A percentile compares a stretch with the other conserved stretches of the same genome.
Evolutionary conservation across 306 rosid species (phyloP).

Genomic region (Cicer cuneatum): DNA sequence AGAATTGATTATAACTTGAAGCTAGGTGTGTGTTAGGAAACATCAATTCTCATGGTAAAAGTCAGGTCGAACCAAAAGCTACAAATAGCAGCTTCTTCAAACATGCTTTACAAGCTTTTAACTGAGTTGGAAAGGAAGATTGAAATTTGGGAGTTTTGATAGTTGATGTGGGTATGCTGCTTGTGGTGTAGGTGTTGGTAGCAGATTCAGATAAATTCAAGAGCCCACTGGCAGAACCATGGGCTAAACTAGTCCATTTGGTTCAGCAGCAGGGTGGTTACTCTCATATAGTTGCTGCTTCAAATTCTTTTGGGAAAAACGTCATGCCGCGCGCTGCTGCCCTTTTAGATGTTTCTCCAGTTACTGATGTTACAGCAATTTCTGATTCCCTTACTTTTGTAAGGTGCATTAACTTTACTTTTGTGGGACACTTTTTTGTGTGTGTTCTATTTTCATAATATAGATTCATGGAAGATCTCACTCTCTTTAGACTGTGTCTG

Average conservation of each 20-base stretch:
- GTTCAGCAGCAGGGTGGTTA: constrained; percentile 75
- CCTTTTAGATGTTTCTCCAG: constrained; percentile 84
- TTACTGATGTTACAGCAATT: constrained; percentile 75
- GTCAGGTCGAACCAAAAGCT: no score
- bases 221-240: constrained; percentile 76
- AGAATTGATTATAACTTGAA: no score
- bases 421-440: background rate
- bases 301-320: constrained; percentile 86
- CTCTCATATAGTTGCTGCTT: constrained; percentile 80
- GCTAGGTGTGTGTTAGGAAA: no score
- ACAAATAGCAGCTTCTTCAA: no score
- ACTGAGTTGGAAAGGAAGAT: constrained; percentile 17
- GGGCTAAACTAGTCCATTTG: constrained; percentile 83
- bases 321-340: constrained; percentile 83
- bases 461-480: constrained; percentile 31
- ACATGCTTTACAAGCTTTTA: no score
- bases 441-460: constrained; percentile 1
- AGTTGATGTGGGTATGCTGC: constrained; percentile 28
- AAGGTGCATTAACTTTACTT: constrained; percentile 54
- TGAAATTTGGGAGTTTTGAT: constrained; percentile 36
- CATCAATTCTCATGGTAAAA: no score
- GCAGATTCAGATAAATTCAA: constrained; percentile 80
- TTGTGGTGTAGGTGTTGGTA: constrained; percentile 73
- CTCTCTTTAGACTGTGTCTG: constrained; percentile 15
- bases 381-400: constrained; percentile 69